phyloP scores from a whole-genome alignment of 352 stramenopile species.

The Phytophthora pluvialis region DNA sequence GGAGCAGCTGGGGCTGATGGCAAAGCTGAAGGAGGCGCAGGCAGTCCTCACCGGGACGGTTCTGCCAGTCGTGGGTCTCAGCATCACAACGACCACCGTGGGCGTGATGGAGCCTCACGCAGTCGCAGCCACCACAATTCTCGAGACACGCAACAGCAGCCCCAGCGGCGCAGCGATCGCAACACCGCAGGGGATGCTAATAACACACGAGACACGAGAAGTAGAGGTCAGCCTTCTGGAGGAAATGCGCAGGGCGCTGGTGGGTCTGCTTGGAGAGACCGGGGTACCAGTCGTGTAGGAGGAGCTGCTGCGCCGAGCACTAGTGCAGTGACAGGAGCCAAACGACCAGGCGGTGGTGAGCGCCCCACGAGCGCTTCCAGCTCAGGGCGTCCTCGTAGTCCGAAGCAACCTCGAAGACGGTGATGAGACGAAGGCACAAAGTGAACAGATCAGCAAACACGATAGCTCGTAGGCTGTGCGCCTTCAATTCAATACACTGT shows the following conservation, averaged over 20 bases:
- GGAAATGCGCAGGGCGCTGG: constrained; percentile 26
- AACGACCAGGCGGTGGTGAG: constrained; percentile 39
- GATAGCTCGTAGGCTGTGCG: background rate
- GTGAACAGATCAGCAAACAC: background rate
- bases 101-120: constrained; percentile 38
- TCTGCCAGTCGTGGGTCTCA: constrained; percentile 34
- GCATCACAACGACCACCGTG: constrained; percentile 51
- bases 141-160: constrained; percentile 42
- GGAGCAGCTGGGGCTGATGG: constrained; percentile 26
- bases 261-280: constrained; percentile 51
- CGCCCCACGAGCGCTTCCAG: constrained; percentile 36
- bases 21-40: constrained; percentile 34
- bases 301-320: constrained; percentile 19
- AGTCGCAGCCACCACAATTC: constrained; percentile 62
- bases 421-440: constrained; percentile 24
- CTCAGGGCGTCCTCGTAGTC: constrained; percentile 42
- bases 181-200: constrained; percentile 36
- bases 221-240: constrained; percentile 23
- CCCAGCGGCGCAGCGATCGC: constrained; percentile 52
- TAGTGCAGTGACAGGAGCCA: constrained; percentile 36
- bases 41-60: constrained; percentile 43
- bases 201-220: constrained; percentile 35
- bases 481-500: constrained; percentile 7
- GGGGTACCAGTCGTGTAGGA: constrained; percentile 36
- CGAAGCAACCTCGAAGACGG: constrained; percentile 45